A percentile compares a stretch with the other conserved stretches of the same genome.
These are phyloP conservation scores for Cyclocybe aegerita DNA, from an alignment of 768 basidiomycete genomes.

Conservation along the genomic window DNA sequence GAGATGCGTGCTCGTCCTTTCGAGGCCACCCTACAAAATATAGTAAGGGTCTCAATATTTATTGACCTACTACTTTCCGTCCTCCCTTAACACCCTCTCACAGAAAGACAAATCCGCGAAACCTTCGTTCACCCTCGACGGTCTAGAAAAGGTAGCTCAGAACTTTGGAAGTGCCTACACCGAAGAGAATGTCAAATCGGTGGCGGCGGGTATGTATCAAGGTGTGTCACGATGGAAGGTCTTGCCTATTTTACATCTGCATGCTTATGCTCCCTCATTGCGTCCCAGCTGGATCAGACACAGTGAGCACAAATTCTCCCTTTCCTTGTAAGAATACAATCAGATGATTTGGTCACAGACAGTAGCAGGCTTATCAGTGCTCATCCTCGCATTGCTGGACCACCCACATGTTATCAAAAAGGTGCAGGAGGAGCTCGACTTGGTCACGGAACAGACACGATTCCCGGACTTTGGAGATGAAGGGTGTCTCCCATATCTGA, in stretches of 20 bases:
- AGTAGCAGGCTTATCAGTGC: not conserved
- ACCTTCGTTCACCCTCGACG: conserved; percentile 18
- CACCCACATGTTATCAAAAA: conserved; percentile 28
- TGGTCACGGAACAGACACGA: conserved; percentile 22
- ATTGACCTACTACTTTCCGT: not conserved
- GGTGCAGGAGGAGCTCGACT: conserved; percentile 33
- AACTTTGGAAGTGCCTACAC: conserved; percentile 6
- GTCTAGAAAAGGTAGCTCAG: conserved; percentile 10
- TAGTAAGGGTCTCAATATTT: too few species aligned
- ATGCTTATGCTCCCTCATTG: not conserved
- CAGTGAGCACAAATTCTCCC: conserved; percentile 5
- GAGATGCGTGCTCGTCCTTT: conserved; percentile 36
- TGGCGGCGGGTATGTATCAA: conserved; percentile 20
- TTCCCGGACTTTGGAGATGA: conserved; percentile 28
- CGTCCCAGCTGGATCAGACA: conserved; percentile 9
- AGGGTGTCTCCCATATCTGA: conserved; percentile 26
- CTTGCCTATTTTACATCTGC: not conserved
- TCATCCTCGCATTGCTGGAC: not conserved
- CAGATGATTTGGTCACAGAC: not conserved
- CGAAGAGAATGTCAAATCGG: conserved; percentile 14
- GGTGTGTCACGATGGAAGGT: conserved; percentile 6
- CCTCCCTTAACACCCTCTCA: not conserved
- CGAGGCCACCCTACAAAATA: conserved; percentile 20
- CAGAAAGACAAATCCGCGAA: conserved; percentile 13
- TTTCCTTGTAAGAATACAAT: not conserved